Conservation (phyloP, 1,284 basidiomycete genomes). For the Heterobasidion annosum region DNA sequence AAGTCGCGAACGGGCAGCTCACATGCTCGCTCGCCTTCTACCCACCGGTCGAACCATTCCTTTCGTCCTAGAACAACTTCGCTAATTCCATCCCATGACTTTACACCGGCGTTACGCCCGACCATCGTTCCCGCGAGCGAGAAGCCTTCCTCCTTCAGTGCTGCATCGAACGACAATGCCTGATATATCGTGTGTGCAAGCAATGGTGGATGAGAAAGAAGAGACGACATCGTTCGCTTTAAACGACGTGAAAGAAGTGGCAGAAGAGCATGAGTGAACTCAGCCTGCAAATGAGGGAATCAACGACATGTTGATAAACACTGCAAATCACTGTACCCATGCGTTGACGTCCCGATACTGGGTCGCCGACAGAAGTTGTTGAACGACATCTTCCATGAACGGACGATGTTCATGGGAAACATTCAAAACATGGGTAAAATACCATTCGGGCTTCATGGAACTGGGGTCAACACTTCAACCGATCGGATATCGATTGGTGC, state of each 20-base stretch:
- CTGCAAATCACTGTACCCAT: constrained; percentile 41
- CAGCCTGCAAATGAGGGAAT: constrained; percentile 41
- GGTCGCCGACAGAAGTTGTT: constrained; percentile 57
- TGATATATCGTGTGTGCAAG: constrained; percentile 96
- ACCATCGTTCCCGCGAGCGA: constrained; percentile 42
- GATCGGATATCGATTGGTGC: not conserved
- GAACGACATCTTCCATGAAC: constrained; percentile 74
- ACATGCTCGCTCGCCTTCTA: constrained; percentile 84
- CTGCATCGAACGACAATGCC: constrained; percentile 80
- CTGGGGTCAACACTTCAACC: not conserved
- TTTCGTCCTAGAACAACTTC: constrained; percentile 75
- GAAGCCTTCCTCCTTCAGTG: constrained; percentile 73
- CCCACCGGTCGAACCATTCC: constrained; percentile 89
- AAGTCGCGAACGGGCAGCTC: constrained; percentile 18
- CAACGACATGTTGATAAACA: not conserved
- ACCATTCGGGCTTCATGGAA: constrained; percentile 83
- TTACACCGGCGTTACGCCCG: constrained; percentile 8
- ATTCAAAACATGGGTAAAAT: constrained; percentile 85
- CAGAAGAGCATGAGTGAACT: constrained; percentile 68
- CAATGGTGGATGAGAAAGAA: constrained; percentile 75
- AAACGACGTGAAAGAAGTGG: constrained; percentile 69
- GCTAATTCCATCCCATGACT: constrained; percentile 68
- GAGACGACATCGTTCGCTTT: constrained; percentile 60
- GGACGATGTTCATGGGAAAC: constrained; percentile 71
- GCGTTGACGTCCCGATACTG: constrained; percentile 63